phyloP scores from a whole-genome alignment of 2,329 filamentous ascomycete genomes.

The Colletotrichum horii region DNA sequence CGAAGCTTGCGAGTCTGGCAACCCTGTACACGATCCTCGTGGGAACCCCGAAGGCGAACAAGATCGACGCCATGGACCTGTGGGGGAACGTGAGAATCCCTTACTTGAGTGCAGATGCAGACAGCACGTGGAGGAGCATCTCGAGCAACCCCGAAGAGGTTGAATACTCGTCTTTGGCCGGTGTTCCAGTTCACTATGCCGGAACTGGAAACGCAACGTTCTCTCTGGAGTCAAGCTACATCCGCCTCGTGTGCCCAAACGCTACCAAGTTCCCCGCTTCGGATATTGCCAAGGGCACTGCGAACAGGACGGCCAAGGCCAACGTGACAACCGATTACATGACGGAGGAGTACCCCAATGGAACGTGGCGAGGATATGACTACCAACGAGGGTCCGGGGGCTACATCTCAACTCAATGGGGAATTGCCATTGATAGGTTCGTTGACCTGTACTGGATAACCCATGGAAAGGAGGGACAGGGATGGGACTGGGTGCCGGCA shows the following conservation, averaged over 20 bases:
- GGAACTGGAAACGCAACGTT: conserved; percentile 2
- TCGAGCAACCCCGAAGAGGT: neutral
- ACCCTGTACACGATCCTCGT: conserved; percentile 23
- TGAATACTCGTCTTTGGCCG: neutral
- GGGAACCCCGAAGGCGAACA: conserved; percentile 23
- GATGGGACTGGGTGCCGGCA: neutral
- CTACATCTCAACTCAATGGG: neutral
- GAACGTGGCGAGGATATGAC: neutral
- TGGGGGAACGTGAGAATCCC: conserved; percentile 34
- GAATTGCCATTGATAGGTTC: neutral
- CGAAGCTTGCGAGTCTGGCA: neutral
- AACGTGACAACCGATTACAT: neutral
- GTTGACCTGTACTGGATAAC: neutral
- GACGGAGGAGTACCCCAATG: neutral
- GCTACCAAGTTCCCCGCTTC: neutral
- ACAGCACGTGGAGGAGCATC: neutral
- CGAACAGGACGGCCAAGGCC: neutral
- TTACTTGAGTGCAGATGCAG: neutral
- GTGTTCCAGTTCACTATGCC: neutral
- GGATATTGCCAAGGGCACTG: neutral
- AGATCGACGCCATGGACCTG: conserved; percentile 25
- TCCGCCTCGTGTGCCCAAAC: neutral
- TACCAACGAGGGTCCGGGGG: neutral
- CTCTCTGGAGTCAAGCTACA: conserved; percentile 1
- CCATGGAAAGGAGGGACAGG: neutral